A percentile compares a stretch with the other conserved stretches of the same genome.
Evolutionary conservation across 2,329 filamentous ascomycete genomes (phyloP).

Genomic region (Plenodomus biglobosus): DNA sequence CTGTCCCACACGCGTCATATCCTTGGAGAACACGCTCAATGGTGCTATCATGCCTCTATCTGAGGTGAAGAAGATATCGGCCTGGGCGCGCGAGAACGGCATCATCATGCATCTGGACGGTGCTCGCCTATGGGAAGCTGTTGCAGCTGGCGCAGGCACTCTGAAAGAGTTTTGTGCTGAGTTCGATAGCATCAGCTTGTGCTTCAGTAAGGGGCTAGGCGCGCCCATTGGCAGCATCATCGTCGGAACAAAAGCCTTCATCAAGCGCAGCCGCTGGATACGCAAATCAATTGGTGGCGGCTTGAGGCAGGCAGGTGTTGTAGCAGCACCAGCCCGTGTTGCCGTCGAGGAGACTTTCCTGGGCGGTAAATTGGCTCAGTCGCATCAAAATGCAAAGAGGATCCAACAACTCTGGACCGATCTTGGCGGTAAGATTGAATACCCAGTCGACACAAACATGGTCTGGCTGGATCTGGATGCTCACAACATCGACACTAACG

Average conservation of each 20-base stretch:
- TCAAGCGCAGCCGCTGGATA: constrained; percentile 72
- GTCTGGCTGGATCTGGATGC: constrained; percentile 76
- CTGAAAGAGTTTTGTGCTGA: constrained; percentile 67
- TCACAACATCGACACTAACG: constrained; percentile 55
- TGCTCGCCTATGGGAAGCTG: constrained; percentile 79
- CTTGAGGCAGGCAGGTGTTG: constrained; percentile 72
- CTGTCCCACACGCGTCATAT: constrained; percentile 79
- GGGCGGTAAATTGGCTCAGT: constrained; percentile 61
- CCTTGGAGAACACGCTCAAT: constrained; percentile 81
- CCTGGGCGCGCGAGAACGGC: constrained; percentile 63
- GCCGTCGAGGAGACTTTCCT: constrained; percentile 80
- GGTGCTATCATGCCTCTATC: constrained; percentile 76
- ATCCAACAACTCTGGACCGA: constrained; percentile 67
- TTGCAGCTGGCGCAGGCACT: constrained; percentile 67
- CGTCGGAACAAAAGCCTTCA: constrained; percentile 59
- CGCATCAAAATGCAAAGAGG: constrained; percentile 64
- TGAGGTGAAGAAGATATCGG: constrained; percentile 69
- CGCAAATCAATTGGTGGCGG: constrained; percentile 81
- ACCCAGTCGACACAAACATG: constrained; percentile 88
- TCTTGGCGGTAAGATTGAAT: constrained; percentile 67
- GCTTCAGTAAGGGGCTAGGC: constrained; percentile 80
- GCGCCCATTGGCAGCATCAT: constrained; percentile 79
- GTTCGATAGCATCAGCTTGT: constrained; percentile 75
- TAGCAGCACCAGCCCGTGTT: constrained; percentile 73
- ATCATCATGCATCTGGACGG: constrained; percentile 78